A percentile compares a stretch with the other conserved stretches of the same genome.
Conservation (phyloP, 140 eudicot genomes). For the Senecio squalidus region DNA sequence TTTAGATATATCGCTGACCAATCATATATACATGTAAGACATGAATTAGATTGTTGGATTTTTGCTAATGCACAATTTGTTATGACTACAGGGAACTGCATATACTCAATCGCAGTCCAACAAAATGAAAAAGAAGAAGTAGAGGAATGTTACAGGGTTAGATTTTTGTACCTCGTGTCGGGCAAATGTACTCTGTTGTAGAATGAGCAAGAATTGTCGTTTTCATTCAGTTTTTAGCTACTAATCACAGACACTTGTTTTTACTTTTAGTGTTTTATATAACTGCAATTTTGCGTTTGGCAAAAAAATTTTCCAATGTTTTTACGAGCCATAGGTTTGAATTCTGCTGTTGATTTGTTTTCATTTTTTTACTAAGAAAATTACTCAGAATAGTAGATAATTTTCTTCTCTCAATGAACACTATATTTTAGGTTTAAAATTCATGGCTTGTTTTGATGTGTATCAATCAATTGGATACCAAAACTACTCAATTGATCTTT, state of each 20-base stretch:
- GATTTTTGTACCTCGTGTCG: constrained; percentile 16
- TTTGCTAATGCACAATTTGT: constrained; percentile 17
- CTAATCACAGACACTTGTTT: constrained; percentile 4
- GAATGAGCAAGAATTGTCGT: constrained; percentile 19
- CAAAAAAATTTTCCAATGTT: background rate
- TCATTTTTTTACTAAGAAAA: background rate
- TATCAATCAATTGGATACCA: no score
- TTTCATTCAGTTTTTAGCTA: constrained; percentile 22
- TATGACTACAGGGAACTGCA: constrained; percentile 75
- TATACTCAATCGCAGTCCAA: constrained; percentile 62
- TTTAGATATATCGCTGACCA: background rate
- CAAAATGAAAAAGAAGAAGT: constrained; percentile 93
- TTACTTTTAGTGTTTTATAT: constrained; percentile 6
- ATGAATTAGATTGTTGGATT: background rate
- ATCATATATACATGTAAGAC: no score
- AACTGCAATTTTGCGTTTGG: constrained; percentile 16
- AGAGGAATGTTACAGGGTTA: constrained; percentile 29
- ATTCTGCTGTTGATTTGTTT: background rate
- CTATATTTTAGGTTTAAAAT: no score
- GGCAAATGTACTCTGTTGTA: constrained; percentile 26
- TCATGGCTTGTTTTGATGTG: no score
- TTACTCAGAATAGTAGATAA: no score
- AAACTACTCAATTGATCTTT: no score
- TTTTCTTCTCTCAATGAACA: no score
- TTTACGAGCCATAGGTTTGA: background rate